These are phyloP conservation scores for Argentina anserina DNA, from an alignment of 306 rosid species.

Conservation along the genomic window DNA sequence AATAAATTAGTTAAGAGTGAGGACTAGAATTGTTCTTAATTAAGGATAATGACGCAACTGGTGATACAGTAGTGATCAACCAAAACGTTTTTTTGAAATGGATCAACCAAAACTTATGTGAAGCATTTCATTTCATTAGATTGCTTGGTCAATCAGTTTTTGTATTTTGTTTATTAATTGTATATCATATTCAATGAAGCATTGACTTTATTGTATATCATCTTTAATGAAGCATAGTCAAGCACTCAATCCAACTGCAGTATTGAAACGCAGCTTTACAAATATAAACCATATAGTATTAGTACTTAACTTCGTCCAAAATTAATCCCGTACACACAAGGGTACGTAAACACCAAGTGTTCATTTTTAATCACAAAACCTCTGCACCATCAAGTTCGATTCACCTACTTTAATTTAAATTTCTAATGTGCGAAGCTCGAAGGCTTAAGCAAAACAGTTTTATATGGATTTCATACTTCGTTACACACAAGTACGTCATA, in stretches of 20 bases:
- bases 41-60: slow-evolving; percentile 8
- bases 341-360: neutral
- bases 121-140: neutral
- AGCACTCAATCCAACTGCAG: slow-evolving; percentile 1
- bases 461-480: too few relatives aligned
- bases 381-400: too few relatives aligned
- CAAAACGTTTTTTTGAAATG: too few relatives aligned
- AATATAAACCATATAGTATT: neutral
- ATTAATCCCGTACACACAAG: neutral
- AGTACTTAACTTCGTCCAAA: neutral
- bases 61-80: neutral
- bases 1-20: neutral
- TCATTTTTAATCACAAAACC: too few relatives aligned
- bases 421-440: too few relatives aligned
- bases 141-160: slow-evolving; percentile 2
- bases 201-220: neutral
- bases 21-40: neutral
- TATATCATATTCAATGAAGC: neutral
- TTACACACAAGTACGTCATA: neutral
- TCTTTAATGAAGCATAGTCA: neutral
- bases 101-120: neutral
- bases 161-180: neutral
- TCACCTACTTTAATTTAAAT: too few relatives aligned
- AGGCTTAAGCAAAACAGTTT: too few relatives aligned
- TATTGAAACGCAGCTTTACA: neutral